Conservation (phyloP, 371 early-diverging fungal genomes). For the Saksenaea oblongispora region DNA sequence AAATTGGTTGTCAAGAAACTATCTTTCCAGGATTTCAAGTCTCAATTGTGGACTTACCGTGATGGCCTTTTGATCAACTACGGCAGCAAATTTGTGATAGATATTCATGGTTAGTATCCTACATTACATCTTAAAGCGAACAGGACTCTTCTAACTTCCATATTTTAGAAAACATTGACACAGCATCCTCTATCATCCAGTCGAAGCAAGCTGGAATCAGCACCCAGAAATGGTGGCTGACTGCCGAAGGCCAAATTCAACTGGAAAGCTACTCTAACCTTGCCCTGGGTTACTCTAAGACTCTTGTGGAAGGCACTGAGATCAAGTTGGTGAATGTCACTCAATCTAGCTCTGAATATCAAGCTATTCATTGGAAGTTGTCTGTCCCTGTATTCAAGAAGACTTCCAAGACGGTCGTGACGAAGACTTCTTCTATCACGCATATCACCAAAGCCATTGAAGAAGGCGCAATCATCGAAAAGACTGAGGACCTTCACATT, state of each 20-base stretch:
- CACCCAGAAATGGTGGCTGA: slow-evolving; percentile 44
- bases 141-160: neutral
- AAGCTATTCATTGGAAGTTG: slow-evolving; percentile 39
- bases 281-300: slow-evolving; percentile 25
- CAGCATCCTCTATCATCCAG: slow-evolving; percentile 21
- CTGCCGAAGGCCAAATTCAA: slow-evolving; percentile 38
- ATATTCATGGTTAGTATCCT: slow-evolving; percentile 30
- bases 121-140: neutral
- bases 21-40: slow-evolving; percentile 28
- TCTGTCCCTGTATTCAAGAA: slow-evolving; percentile 41
- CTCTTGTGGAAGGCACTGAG: slow-evolving; percentile 16
- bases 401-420: neutral
- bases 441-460: slow-evolving; percentile 22
- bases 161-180: slow-evolving; percentile 21
- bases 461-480: slow-evolving; percentile 22
- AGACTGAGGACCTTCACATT: neutral
- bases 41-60: slow-evolving; percentile 57
- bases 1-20: slow-evolving; percentile 28
- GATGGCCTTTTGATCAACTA: slow-evolving; percentile 56
- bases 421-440: neutral
- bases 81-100: slow-evolving; percentile 46
- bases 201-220: slow-evolving; percentile 22
- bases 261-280: slow-evolving; percentile 29
- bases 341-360: slow-evolving; percentile 4
- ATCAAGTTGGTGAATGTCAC: slow-evolving; percentile 10